These are phyloP conservation scores for Lyophyllum semitale DNA, from an alignment of 768 basidiomycete genomes.

Conservation along the genomic window DNA sequence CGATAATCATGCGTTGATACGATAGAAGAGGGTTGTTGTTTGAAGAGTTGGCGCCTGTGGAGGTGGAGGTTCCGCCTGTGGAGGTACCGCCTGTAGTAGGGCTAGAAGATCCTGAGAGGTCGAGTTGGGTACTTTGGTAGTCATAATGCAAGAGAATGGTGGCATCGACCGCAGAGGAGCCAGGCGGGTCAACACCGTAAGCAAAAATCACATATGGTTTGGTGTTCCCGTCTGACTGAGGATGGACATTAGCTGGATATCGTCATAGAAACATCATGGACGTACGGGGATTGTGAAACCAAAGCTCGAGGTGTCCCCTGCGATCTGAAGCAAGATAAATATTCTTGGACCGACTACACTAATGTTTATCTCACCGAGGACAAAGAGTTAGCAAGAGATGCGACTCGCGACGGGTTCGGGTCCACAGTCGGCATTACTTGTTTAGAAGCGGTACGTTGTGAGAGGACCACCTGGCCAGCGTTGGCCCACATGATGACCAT, in stretches of 20 bases:
- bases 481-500: conserved; percentile 82
- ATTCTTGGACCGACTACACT: neutral
- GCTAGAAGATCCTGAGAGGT: conserved; percentile 41
- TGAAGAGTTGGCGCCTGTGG: conserved; percentile 18
- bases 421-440: conserved; percentile 62
- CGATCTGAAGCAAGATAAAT: conserved; percentile 29
- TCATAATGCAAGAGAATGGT: conserved; percentile 50
- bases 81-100: conserved; percentile 20
- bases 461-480: conserved; percentile 63
- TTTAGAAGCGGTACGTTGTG: conserved; percentile 58
- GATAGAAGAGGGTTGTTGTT: conserved; percentile 41
- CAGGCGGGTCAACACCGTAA: conserved; percentile 50
- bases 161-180: conserved; percentile 45
- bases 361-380: conserved; percentile 34
- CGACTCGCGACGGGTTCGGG: conserved; percentile 50
- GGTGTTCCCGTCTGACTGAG: conserved; percentile 42
- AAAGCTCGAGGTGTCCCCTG: conserved; percentile 44
- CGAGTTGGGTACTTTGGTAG: conserved; percentile 41
- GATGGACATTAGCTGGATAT: neutral
- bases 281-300: conserved; percentile 56
- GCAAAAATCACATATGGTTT: conserved; percentile 60
- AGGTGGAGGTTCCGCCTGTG: no score
- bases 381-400: conserved; percentile 37
- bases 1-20: conserved; percentile 52
- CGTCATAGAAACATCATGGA: conserved; percentile 1